phyloP scores from a whole-genome alignment of 2,329 filamentous ascomycete genomes.

The Mycogone perniciosa region DNA sequence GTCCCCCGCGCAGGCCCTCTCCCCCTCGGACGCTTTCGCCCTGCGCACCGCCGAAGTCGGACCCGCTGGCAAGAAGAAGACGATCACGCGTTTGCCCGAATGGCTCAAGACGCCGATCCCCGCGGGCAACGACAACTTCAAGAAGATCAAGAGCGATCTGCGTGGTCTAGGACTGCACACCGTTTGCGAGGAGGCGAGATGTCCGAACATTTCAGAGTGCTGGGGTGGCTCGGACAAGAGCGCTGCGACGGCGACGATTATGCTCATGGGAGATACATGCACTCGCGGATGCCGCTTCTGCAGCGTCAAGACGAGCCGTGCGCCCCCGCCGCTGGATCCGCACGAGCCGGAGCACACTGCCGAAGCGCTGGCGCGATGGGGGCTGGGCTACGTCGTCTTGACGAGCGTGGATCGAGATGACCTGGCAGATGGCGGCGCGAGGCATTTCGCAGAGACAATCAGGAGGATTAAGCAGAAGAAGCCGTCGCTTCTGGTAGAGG shows the following conservation, averaged over 20 bases:
- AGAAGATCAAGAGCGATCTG: constrained; percentile 90
- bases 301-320: constrained; percentile 82
- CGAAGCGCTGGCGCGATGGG: constrained; percentile 88
- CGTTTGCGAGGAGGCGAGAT: constrained; percentile 94
- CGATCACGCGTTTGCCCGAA: constrained; percentile 70
- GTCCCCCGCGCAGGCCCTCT: constrained; percentile 36
- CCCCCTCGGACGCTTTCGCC: constrained; percentile 50
- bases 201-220: constrained; percentile 96
- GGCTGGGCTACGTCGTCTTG: constrained; percentile 89
- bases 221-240: constrained; percentile 89
- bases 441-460: constrained; percentile 90
- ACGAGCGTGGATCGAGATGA: constrained; percentile 94
- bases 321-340: constrained; percentile 74
- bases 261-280: constrained; percentile 99
- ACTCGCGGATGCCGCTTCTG: constrained; percentile 96
- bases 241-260: constrained; percentile 93
- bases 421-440: constrained; percentile 77
- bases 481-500: constrained; percentile 71
- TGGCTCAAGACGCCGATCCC: constrained; percentile 98
- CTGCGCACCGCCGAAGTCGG: constrained; percentile 59
- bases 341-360: constrained; percentile 97
- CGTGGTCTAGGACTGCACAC: constrained; percentile 86
- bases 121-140: constrained; percentile 72
- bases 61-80: constrained; percentile 54
- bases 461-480: constrained; percentile 85